Evolutionary conservation across 2,329 filamentous ascomycete species (phyloP).

Genomic region (Alternaria gansuensis): DNA sequence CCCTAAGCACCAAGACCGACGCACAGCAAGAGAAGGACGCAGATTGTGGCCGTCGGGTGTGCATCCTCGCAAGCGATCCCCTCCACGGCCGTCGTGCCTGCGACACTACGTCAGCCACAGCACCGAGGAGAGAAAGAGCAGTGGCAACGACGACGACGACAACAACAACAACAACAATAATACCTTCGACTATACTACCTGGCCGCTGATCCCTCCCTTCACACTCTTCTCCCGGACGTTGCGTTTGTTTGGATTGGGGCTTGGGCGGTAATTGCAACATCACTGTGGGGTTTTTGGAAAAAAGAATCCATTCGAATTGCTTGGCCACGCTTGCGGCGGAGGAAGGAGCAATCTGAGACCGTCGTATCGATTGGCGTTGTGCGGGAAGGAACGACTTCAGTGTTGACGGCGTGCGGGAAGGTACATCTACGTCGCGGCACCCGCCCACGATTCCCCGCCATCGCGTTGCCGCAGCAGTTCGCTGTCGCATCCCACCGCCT

Average conservation of each 20-base stretch:
- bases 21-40: slow-evolving; percentile 32
- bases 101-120: slow-evolving; percentile 41
- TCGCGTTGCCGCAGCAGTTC: slow-evolving; percentile 31
- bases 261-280: slow-evolving; percentile 6
- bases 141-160: slow-evolving; percentile 8
- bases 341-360: slow-evolving; percentile 24
- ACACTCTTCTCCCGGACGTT: background rate
- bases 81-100: slow-evolving; percentile 31
- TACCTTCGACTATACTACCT: background rate
- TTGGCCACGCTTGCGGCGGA: slow-evolving; percentile 25
- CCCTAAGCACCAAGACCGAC: slow-evolving; percentile 15
- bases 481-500: slow-evolving; percentile 21
- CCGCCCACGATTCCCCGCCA: slow-evolving; percentile 34
- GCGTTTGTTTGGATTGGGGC: background rate
- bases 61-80: slow-evolving; percentile 19
- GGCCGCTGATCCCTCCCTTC: background rate
- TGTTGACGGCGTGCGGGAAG: slow-evolving; percentile 39
- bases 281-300: slow-evolving; percentile 9
- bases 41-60: slow-evolving; percentile 20
- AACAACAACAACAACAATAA: slow-evolving; percentile 6
- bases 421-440: slow-evolving; percentile 32
- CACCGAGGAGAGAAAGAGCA: slow-evolving; percentile 26
- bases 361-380: slow-evolving; percentile 28
- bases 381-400: slow-evolving; percentile 36
- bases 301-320: slow-evolving; percentile 16